These are phyloP conservation scores for Hordeum vulgare DNA, from an alignment of 176 grass and related monocot species.

Conservation along the genomic window DNA sequence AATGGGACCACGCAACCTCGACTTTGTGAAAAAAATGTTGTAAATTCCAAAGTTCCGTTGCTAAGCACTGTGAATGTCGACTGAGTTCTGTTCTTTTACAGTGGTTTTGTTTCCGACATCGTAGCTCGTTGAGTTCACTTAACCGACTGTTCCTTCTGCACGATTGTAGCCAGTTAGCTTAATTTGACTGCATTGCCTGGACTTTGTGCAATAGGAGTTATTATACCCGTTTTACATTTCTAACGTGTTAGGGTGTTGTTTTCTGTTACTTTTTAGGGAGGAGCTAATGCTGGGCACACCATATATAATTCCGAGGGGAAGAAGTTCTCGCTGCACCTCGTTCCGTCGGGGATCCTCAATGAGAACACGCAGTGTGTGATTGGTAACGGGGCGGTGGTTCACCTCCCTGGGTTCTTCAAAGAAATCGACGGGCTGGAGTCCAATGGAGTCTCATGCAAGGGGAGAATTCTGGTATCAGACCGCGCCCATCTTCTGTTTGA, in stretches of 20 bases:
- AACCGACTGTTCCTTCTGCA: not conserved
- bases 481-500: constrained; percentile 92
- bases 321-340: constrained; percentile 84
- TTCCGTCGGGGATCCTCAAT: constrained; percentile 93
- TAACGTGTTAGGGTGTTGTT: constrained; percentile 13
- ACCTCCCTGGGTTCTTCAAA: constrained; percentile 86
- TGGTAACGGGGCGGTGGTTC: constrained; percentile 83
- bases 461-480: constrained; percentile 82
- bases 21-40: not conserved
- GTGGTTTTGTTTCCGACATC: not conserved
- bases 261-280: constrained; percentile 45
- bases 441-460: constrained; percentile 60
- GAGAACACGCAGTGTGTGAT: constrained; percentile 72
- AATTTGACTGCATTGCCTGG: not conserved
- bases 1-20: not conserved
- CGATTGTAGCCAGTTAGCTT: not conserved
- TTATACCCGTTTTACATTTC: not conserved
- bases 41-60: not conserved
- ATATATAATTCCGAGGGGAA: constrained; percentile 95
- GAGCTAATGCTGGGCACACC: constrained; percentile 92
- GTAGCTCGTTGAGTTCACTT: not conserved
- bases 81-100: not conserved
- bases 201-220: not conserved
- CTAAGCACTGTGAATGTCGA: not conserved
- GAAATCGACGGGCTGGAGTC: constrained; percentile 77